Evolutionary conservation across 768 basidiomycete species (phyloP), one percentile per base, ranked within the genome.

Genomic region (Phanerochaete carnosa): DNA sequence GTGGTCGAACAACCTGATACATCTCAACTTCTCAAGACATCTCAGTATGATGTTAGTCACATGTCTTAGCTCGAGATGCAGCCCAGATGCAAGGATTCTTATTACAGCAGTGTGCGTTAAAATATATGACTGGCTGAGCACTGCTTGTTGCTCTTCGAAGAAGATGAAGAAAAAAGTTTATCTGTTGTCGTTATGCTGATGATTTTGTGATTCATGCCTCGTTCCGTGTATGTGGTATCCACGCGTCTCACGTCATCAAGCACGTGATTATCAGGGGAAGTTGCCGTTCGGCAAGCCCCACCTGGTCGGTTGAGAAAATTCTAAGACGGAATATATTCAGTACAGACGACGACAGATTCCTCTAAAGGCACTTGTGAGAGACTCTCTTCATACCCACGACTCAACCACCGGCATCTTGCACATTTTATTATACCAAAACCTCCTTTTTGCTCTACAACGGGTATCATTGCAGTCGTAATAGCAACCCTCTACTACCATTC

Each of bases 261-360:
- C 59, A 56, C 59, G 59, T 56, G 53, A 30, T 3, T 61, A 43
- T 52, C 29, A 35, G 33, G 45, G 45, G 50, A 28, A 19, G 33
- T 32, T 32, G 30, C 59, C 53, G 53, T 45, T 52, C 53, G 59
- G 54, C 59, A 46, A 23, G 54, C 55, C 53, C 59, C 55, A 55
- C 57, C 46, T 25, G 33, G 45, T 32, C 53, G 43, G 59, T 46
- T 56, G 59, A 61, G 59, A 61, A 61, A 61, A 61, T 59, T 52
- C 52, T 12, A 50, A 13, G 33, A 43, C 47, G 47, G 49, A 55
- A 22, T 60, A 49, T 43, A 43, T 54, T 50, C 47, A 28, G 37
- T 26, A 61, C 59, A 26, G 16, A 61, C 59, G 43, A 61, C 59
- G 25, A 49, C 58, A 32, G n/a, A 52, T 53, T 30, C 45, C 53